A percentile compares a stretch with the other conserved stretches of the same genome.
Conservation (phyloP, 1,284 basidiomycete species). For the Malassezia vespertilionis region DNA sequence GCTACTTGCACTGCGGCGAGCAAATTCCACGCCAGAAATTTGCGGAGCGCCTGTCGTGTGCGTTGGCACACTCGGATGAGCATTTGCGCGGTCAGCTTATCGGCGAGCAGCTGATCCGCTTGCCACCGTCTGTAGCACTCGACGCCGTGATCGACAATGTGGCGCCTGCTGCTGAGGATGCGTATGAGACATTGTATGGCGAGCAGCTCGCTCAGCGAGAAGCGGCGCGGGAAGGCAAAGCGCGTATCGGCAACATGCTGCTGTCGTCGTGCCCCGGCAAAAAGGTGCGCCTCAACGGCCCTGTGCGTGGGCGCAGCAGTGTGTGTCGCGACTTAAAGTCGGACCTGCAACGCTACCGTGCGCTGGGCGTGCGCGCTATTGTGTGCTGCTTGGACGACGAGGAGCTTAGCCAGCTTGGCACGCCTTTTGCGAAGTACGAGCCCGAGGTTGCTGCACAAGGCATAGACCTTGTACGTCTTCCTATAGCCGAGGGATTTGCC, state of each 20-base stretch:
- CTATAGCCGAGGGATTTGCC: constrained; percentile 80
- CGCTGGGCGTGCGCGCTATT: constrained; percentile 66
- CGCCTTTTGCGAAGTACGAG: constrained; percentile 68
- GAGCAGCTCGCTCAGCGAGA: not conserved
- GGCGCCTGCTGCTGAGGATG: not conserved
- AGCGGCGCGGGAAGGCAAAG: too few relatives aligned
- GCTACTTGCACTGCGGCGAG: not conserved
- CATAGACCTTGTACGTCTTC: constrained; percentile 65
- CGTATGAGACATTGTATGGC: not conserved
- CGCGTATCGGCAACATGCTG: constrained; percentile 68
- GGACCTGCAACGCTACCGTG: constrained; percentile 68
- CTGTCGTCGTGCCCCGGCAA: constrained; percentile 92
- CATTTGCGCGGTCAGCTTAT: constrained; percentile 20
- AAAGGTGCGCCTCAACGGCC: constrained; percentile 75
- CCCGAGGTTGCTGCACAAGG: constrained; percentile 57
- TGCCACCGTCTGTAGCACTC: constrained; percentile 25
- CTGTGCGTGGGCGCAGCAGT: constrained; percentile 65
- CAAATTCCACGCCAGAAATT: constrained; percentile 7
- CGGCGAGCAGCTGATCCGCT: constrained; percentile 29
- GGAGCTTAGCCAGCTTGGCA: constrained; percentile 74
- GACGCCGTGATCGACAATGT: constrained; percentile 3
- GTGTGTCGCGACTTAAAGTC: constrained; percentile 70
- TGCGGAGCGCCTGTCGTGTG: not conserved
- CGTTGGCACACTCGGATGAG: constrained; percentile 14
- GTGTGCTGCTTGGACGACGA: constrained; percentile 77